Evolutionary conservation across 140 eudicot genomes (phyloP).

Genomic region (Erigeron philadelphicus): DNA sequence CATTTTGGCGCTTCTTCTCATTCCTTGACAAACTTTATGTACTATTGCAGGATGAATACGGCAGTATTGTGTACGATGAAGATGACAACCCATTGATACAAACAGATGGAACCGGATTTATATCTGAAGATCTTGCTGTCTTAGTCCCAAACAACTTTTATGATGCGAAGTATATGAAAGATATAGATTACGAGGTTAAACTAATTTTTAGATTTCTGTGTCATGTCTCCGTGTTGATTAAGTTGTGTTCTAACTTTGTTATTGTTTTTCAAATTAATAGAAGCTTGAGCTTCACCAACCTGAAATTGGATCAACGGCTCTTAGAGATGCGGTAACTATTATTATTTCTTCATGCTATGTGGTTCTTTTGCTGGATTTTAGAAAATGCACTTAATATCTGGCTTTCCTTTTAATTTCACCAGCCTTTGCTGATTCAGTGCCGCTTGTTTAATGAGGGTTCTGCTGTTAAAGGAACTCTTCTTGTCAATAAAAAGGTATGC

Average conservation of each 20-base stretch:
- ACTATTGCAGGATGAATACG: constrained; percentile 44
- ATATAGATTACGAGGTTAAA: constrained; percentile 39
- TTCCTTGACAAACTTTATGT: constrained; percentile 17
- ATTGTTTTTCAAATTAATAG: constrained; percentile 18
- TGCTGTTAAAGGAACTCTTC: constrained; percentile 77
- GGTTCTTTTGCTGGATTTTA: background rate
- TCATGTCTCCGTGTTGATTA: background rate
- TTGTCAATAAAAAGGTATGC: constrained; percentile 56
- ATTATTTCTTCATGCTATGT: background rate
- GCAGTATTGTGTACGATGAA: constrained; percentile 40
- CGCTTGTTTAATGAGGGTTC: constrained; percentile 51
- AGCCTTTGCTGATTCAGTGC: constrained; percentile 69
- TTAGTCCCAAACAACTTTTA: constrained; percentile 44
- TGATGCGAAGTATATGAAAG: constrained; percentile 32
- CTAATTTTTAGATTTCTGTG: background rate
- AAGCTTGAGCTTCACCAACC: constrained; percentile 26
- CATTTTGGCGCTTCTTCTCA: constrained; percentile 2
- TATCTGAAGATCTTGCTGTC: constrained; percentile 54
- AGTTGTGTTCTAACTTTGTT: background rate
- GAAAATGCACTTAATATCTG: background rate
- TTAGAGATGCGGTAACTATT: constrained; percentile 41
- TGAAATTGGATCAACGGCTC: constrained; percentile 14
- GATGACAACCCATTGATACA: constrained; percentile 53
- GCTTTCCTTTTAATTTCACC: constrained; percentile 7
- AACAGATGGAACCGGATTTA: constrained; percentile 79